Evolutionary conservation across 108 stramenopile species (phyloP).

Genomic region (Cyclostephanos invisitatus): DNA sequence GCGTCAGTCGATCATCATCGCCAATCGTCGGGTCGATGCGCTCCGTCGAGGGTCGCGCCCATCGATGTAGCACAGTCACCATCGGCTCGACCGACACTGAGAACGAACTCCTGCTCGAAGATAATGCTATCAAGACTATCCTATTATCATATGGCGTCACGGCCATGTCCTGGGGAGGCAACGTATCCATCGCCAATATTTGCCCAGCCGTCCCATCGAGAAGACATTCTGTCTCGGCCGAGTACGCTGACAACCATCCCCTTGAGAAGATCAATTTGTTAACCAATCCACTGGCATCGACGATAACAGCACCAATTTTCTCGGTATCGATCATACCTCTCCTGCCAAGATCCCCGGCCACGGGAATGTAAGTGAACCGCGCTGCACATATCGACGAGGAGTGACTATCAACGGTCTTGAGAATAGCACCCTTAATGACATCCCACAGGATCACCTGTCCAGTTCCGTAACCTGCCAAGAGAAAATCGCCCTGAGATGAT

Average conservation of each 20-base stretch:
- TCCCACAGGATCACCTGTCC: constrained; percentile 87
- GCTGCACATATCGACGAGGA: constrained; percentile 68
- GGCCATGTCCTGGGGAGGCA: constrained; percentile 50
- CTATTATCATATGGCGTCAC: constrained; percentile 21
- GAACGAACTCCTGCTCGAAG: constrained; percentile 83
- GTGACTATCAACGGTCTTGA: constrained; percentile 55
- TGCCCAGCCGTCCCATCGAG: constrained; percentile 89
- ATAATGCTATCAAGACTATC: constrained; percentile 75
- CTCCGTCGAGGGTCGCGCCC: constrained; percentile 65
- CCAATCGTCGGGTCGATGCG: constrained; percentile 36
- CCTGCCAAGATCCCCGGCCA: constrained; percentile 11
- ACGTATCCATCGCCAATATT: constrained; percentile 75
- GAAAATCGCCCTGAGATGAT: constrained; percentile 62
- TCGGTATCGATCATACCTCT: constrained; percentile 11
- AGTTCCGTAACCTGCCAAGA: constrained; percentile 73
- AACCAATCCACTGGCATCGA: constrained; percentile 87
- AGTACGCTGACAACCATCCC: constrained; percentile 73
- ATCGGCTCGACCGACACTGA: constrained; percentile 85
- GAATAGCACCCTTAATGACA: constrained; percentile 63
- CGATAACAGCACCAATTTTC: constrained; percentile 65
- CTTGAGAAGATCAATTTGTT: constrained; percentile 79
- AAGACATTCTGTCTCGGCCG: constrained; percentile 84
- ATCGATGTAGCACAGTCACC: constrained; percentile 81
- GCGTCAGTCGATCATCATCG: constrained; percentile 26
- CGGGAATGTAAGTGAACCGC: constrained; percentile 47